Evolutionary conservation across 2,329 filamentous ascomycete genomes (phyloP), one percentile per base, ranked within the genome.

Genomic region (Pseudofabraea citricarpa): DNA sequence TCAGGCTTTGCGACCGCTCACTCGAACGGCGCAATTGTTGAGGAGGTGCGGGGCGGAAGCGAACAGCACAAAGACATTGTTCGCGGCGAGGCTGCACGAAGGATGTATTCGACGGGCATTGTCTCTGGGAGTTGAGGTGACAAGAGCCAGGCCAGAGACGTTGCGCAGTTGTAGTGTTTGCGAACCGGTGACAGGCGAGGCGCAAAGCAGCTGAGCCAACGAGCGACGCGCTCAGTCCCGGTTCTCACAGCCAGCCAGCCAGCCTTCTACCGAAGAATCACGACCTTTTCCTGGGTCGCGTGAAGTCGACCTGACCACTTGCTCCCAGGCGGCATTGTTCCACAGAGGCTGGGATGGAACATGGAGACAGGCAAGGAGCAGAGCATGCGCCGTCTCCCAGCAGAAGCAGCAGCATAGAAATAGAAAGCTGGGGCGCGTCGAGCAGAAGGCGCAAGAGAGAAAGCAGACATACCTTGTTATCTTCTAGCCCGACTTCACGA

Each of bases 171-270:
- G 43, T 36, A 50, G 53, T 59, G 52, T 57, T 54, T 56, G 54
- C 50, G 47, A 53, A 52, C 56, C 41, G 48, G 53, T 56, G 56
- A 58, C 49, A 54, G 42, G 45, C 43, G 52, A 54, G 39, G 45
- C 45, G 46, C 49, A 45, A 44, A 46, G 26, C 39, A 32, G 27
- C 39, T 54, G 23, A 45, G 40, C 49, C 49, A 50, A 50, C 45
- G 45, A 42, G 44, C 44, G 43, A 38, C 41, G 48, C 55, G 51
- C 51, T 48, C 35, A 52, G 48, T 47, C 48, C 56, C 56, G 56
- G 51, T n/a, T n/a, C n/a, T n/a, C n/a, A n/a, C n/a, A n/a, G n/a
- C 46, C 43, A 48, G 54, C 48, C 49, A 43, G 13, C 9, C 10
- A 6, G 13, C 16, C 48, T 53, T 46, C 47, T 50, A 54, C 56